These are phyloP conservation scores for Cryptococcus sp. DNA, from an alignment of 1,284 basidiomycete species.

Conservation along the genomic window DNA sequence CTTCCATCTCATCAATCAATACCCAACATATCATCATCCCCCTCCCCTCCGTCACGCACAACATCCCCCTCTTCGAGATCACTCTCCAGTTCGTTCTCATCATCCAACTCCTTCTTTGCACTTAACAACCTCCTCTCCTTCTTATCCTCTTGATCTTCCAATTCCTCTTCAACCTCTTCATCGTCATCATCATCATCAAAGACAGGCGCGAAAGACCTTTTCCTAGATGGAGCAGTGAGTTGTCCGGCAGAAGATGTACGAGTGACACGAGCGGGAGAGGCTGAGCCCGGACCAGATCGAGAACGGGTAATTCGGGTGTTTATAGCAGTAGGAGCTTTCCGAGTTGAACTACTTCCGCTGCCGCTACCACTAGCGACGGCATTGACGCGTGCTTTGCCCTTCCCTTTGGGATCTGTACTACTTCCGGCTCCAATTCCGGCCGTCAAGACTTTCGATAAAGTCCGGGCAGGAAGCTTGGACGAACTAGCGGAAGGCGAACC, in stretches of 20 bases:
- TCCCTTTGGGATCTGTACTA: no score
- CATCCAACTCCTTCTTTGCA: conserved; percentile 57
- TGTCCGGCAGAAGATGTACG: no score
- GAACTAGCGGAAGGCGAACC: no score
- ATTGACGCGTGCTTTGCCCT: no score
- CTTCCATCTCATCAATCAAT: conserved; percentile 56
- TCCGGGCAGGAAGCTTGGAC: no score
- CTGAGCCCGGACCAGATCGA: background rate
- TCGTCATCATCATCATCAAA: conserved; percentile 15
- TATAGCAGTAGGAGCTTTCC: no score
- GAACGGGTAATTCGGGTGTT: background rate
- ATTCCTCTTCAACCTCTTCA: conserved; percentile 50
- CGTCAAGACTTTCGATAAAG: no score
- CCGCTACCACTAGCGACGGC: no score
- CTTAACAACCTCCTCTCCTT: conserved; percentile 49
- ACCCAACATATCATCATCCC: conserved; percentile 54
- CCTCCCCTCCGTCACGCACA: conserved; percentile 1
- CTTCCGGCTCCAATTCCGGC: no score
- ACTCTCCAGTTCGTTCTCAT: conserved; percentile 47
- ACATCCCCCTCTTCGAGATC: conserved; percentile 1
- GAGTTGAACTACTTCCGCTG: no score
- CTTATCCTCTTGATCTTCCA: conserved; percentile 47
- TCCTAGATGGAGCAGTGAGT: no score
- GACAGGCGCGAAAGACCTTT: background rate
- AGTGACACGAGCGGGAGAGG: background rate